These are phyloP conservation scores for Amoebophrya sp. DNA, from an alignment of 169 alveolate species.

Conservation along the genomic window DNA sequence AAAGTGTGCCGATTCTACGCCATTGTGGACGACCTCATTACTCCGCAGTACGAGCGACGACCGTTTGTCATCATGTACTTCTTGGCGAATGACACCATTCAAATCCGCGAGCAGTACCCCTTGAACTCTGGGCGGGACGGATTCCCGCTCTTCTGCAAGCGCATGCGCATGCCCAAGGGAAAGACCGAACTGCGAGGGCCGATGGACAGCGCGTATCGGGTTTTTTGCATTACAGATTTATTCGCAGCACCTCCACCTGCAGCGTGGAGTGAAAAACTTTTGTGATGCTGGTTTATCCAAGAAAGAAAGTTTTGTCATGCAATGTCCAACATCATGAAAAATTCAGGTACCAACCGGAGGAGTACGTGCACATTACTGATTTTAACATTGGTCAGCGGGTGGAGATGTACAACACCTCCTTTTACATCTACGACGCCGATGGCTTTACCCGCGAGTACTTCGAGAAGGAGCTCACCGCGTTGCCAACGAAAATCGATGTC, in stretches of 20 bases:
- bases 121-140: constrained; percentile 29
- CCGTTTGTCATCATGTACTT: constrained; percentile 42
- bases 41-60: constrained; percentile 42
- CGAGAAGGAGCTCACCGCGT: constrained; percentile 13
- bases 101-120: constrained; percentile 37
- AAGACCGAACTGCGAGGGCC: neutral
- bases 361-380: neutral
- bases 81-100: constrained; percentile 38
- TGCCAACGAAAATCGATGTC: constrained; percentile 32
- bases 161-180: constrained; percentile 35
- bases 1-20: constrained; percentile 45
- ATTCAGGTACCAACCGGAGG: neutral
- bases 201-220: neutral
- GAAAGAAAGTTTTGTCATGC: neutral
- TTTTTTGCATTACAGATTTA: neutral
- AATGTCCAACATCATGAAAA: neutral
- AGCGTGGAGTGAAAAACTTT: neutral
- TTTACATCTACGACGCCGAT: constrained; percentile 45
- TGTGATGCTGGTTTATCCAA: neutral
- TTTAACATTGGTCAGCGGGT: neutral
- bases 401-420: neutral
- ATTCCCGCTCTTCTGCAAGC: constrained; percentile 40
- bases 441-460: constrained; percentile 42
- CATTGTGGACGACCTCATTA: constrained; percentile 36
- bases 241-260: neutral